Conservation (phyloP, 2,329 filamentous ascomycete species). For the Pseudocercospora ulei region DNA sequence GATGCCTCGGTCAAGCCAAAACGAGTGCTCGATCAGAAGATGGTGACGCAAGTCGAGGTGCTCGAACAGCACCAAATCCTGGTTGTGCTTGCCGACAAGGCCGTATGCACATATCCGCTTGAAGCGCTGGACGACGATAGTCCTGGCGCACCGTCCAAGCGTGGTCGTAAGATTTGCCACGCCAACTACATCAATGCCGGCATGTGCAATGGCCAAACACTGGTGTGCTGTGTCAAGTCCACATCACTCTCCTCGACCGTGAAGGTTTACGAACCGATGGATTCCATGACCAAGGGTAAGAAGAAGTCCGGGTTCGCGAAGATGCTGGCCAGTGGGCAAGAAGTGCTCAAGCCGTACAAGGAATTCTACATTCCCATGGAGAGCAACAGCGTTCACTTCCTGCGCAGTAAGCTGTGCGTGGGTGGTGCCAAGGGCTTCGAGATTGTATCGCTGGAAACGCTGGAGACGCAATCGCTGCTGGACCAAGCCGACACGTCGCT, state of each 20-base stretch:
- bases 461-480: constrained; percentile 94
- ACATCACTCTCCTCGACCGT: constrained; percentile 88
- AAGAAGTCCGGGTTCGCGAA: constrained; percentile 92
- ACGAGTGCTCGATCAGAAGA: constrained; percentile 73
- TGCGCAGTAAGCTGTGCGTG: constrained; percentile 92
- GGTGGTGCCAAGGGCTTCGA: constrained; percentile 93
- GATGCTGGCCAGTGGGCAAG: constrained; percentile 88
- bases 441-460: constrained; percentile 88
- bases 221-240: constrained; percentile 94
- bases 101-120: constrained; percentile 77
- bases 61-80: constrained; percentile 90
- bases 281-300: constrained; percentile 69
- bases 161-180: constrained; percentile 92
- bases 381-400: constrained; percentile 95
- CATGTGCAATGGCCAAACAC: constrained; percentile 83
- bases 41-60: constrained; percentile 90
- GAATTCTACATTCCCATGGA: constrained; percentile 98
- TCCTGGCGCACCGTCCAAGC: constrained; percentile 63
- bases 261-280: constrained; percentile 98
- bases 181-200: constrained; percentile 98
- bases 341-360: constrained; percentile 93
- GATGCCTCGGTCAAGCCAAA: constrained; percentile 63
- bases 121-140: constrained; percentile 76
- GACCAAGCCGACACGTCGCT: constrained; percentile 96
- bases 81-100: constrained; percentile 85